Base-by-base conservation (phyloP, 345 rosid genomes). In the Citrus australasica region DNA sequence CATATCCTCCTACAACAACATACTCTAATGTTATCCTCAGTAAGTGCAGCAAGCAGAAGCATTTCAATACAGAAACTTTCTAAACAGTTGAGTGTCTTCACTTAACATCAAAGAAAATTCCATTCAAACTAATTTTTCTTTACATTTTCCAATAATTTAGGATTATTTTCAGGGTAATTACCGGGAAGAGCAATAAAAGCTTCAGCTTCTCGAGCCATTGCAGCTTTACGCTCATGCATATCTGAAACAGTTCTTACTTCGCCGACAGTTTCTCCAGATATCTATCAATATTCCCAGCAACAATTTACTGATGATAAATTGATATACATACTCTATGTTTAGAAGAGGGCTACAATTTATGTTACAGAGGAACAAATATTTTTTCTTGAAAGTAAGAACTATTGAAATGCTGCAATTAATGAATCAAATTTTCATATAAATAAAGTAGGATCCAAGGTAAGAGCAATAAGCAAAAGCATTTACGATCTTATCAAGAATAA, bases 181-280 rank as follows among this genome's bases (percentile, higher is more conserved):
- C 99, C 99, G 58, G 99, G 97, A 80, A 95, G 98, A 67, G 99
- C 99, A 79, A 95, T 87, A 79, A 95, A 95, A 61, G 94, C 99
- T 46, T 95, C 98, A 51, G 98, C 87, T 87, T 95, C 99, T 80
- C 80, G 84, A n/a, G 99, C 99, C 99, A 95, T 95, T 79, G 83
- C 90, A 85, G 99, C 98, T 81, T 95, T 95, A 7, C 99, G 86
- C 82, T 95, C 98, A 55, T 95, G 99, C 99, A 95, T 95, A 84
- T 95, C 98, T 70, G 84, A 74, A 80, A 95, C 98, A 11, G 83
- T 79, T 87, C 90, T 92, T 69, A 93, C 93, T 78, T 95, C 95
- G 81, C 98, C 98, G 64, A 95, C 91, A 22, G 92, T 84, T 84
- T 89, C 84, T 75, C 98, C 98, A 69, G 98, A 95, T 88, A 95